phyloP scores from a whole-genome alignment of 169 alveolate genomes.

The Cyclospora cayetanensis region DNA sequence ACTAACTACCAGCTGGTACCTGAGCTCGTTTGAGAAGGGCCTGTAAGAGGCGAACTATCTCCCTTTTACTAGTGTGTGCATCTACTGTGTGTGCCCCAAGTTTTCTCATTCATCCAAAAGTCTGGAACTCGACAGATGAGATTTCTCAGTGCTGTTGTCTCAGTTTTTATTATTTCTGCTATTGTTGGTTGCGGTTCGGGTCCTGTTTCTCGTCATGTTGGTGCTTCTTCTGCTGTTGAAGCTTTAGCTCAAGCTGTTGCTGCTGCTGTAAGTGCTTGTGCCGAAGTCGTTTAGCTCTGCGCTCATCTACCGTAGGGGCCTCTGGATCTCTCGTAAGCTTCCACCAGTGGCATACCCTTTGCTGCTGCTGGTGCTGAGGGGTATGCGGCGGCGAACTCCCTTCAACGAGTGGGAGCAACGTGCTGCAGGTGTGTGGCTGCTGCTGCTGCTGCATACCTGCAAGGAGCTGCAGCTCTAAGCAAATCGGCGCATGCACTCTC shows the following conservation, averaged over 20 bases:
- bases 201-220: neutral
- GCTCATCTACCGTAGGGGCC: conserved; percentile 25
- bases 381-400: neutral
- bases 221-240: neutral
- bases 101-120: too few relatives aligned
- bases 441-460: neutral
- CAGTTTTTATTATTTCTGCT: too few relatives aligned
- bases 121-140: too few relatives aligned
- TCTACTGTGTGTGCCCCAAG: too few relatives aligned
- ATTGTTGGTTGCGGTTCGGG: neutral
- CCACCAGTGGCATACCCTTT: conserved; percentile 4
- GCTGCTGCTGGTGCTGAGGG: conserved; percentile 26
- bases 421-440: neutral
- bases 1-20: too few relatives aligned
- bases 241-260: neutral
- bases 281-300: conserved; percentile 44
- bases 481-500: conserved; percentile 44
- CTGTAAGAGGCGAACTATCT: too few relatives aligned
- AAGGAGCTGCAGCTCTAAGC: neutral
- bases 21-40: too few relatives aligned
- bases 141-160: too few relatives aligned
- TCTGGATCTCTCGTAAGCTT: conserved; percentile 15
- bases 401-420: neutral
- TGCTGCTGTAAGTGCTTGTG: conserved; percentile 55
- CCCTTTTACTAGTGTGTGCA: too few relatives aligned